Evolutionary conservation across 768 basidiomycete species (phyloP).

Genomic region (Mycena belliarum): DNA sequence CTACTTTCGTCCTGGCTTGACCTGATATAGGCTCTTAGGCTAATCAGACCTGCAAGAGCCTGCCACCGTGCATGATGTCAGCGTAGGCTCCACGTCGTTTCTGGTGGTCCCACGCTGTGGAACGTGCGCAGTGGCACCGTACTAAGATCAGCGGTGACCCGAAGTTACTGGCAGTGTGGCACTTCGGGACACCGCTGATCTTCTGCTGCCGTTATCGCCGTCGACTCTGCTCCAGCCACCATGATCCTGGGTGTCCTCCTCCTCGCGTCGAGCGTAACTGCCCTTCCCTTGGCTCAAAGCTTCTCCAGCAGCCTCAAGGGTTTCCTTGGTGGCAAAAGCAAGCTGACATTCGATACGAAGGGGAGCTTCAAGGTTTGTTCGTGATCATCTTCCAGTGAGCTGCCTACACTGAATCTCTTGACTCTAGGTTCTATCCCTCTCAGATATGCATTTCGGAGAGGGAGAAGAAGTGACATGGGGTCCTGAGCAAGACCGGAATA

Average conservation of each 20-base stretch:
- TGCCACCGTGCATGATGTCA: too few species aligned
- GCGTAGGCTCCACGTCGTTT: too few species aligned
- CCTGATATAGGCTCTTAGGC: too few species aligned
- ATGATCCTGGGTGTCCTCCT: constrained; percentile 11
- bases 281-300: constrained; percentile 10
- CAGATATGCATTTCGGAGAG: constrained; percentile 24
- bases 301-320: constrained; percentile 9
- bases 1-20: too few species aligned
- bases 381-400: not conserved
- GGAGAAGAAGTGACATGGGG: constrained; percentile 16
- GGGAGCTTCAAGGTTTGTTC: constrained; percentile 21
- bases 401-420: not conserved
- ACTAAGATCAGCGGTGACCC: too few species aligned
- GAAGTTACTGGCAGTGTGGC: too few species aligned
- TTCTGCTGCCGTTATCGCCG: too few species aligned
- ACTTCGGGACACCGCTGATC: too few species aligned
- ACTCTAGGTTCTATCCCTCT: constrained; percentile 17
- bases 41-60: too few species aligned
- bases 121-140: too few species aligned
- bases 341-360: constrained; percentile 17
- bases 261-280: constrained; percentile 5
- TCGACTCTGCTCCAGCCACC: not conserved
- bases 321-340: not conserved
- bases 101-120: too few species aligned
- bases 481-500: constrained; percentile 15